Percentiles rank a stretch among this genome's conserved stretches.
These are phyloP conservation scores for Hydnum rufescens DNA, from an alignment of 768 basidiomycete species.

Conservation along the genomic window DNA sequence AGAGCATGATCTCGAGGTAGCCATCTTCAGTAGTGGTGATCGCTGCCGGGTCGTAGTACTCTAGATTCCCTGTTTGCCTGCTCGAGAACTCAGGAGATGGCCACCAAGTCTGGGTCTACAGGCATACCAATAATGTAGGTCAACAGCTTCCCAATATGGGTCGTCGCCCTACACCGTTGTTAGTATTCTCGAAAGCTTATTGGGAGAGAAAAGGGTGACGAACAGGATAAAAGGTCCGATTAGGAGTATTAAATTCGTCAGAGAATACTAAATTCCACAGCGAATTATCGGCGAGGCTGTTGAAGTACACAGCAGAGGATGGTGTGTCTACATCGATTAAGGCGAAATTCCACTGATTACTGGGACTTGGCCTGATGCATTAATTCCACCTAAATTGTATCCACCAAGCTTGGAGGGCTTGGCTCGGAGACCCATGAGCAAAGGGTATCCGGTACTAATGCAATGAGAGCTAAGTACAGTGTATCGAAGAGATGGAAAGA, in stretches of 20 bases:
- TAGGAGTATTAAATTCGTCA: conserved; percentile 70
- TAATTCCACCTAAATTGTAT: conserved; percentile 76
- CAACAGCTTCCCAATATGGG: conserved; percentile 61
- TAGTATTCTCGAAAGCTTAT: not conserved
- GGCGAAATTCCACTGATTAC: conserved; percentile 23
- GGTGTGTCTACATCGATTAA: conserved; percentile 72
- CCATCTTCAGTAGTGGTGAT: conserved; percentile 50
- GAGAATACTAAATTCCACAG: conserved; percentile 58
- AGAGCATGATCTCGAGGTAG: conserved; percentile 53
- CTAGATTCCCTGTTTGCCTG: conserved; percentile 35
- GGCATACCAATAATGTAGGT: conserved; percentile 13
- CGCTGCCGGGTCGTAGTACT: conserved; percentile 80
- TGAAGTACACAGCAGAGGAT: conserved; percentile 29
- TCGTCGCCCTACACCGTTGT: conserved; percentile 37
- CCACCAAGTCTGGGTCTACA: not conserved
- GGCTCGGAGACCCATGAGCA: not conserved
- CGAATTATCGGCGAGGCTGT: conserved; percentile 34
- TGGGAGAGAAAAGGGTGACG: conserved; percentile 5
- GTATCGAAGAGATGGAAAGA: not conserved
- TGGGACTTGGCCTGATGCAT: conserved; percentile 64
- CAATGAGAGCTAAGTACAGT: not conserved
- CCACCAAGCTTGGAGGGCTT: conserved; percentile 18
- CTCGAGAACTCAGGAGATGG: not conserved
- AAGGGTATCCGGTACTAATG: conserved; percentile 6
- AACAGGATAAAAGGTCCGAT: conserved; percentile 55